A percentile compares a stretch with the other conserved stretches of the same genome.
Evolutionary conservation across 2,329 filamentous ascomycete genomes (phyloP).

Genomic region (Phialophora chinensis): DNA sequence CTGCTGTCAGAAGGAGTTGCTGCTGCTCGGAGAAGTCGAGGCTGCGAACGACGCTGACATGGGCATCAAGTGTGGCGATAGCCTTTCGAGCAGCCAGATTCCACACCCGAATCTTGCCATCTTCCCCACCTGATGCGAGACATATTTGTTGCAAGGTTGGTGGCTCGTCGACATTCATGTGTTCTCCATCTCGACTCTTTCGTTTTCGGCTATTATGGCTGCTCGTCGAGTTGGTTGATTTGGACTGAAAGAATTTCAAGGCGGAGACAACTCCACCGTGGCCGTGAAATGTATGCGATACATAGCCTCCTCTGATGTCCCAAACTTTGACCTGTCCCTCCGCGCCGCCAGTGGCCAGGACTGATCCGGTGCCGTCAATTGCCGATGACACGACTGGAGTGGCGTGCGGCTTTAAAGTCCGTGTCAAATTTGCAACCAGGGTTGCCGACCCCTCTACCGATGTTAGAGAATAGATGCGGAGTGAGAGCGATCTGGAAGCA

Average conservation of each 20-base stretch:
- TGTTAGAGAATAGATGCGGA: conserved; percentile 84
- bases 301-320: conserved; percentile 85
- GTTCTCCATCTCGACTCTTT: conserved; percentile 53
- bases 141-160: conserved; percentile 63
- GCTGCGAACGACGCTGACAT: conserved; percentile 91
- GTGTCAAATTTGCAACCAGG: conserved; percentile 71
- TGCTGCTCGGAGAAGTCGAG: conserved; percentile 79
- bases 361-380: conserved; percentile 83
- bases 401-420: conserved; percentile 85
- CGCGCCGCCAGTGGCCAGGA: conserved; percentile 89
- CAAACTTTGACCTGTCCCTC: conserved; percentile 96
- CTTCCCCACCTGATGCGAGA: conserved; percentile 88
- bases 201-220: conserved; percentile 39
- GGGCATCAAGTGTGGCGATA: conserved; percentile 80
- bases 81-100: conserved; percentile 83
- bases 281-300: conserved; percentile 93
- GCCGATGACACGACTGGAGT: conserved; percentile 87
- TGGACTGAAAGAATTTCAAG: conserved; percentile 81
- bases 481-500: conserved; percentile 93
- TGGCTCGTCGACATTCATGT: conserved; percentile 52
- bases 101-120: conserved; percentile 91
- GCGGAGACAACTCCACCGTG: conserved; percentile 91
- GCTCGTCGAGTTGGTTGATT: conserved; percentile 16
- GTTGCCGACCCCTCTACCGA: conserved; percentile 61
- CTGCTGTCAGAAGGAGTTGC: conserved; percentile 78